Evolutionary conservation across 257 asterid species (phyloP).

Genomic region (Rhazya stricta): DNA sequence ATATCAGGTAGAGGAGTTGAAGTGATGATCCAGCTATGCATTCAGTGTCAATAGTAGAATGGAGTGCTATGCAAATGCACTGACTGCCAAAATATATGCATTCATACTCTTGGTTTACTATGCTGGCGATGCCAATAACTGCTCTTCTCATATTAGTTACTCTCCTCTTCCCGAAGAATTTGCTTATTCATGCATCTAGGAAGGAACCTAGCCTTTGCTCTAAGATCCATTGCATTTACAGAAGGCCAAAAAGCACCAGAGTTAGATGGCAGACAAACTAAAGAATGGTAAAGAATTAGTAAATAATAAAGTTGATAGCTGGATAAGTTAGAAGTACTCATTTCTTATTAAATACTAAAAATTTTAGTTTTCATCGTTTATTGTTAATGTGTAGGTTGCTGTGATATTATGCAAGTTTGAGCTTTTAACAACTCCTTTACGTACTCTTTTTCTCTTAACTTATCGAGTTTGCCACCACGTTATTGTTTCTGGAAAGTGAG

Average conservation of each 20-base stretch:
- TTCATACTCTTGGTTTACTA: too few species aligned
- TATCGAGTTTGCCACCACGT: not conserved
- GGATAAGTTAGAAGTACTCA: not conserved
- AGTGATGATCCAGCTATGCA: not conserved
- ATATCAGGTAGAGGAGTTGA: not conserved
- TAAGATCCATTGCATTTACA: not conserved
- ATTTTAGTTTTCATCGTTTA: too few species aligned
- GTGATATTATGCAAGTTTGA: not conserved
- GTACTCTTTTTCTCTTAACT: not conserved
- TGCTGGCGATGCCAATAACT: not conserved
- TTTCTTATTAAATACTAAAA: too few species aligned
- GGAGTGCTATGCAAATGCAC: not conserved
- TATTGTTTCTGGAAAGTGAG: not conserved
- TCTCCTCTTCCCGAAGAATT: not conserved
- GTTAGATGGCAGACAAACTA: not conserved
- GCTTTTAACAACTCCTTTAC: not conserved
- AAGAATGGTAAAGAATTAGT: not conserved
- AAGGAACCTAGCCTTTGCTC: not conserved
- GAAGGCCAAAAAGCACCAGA: not conserved
- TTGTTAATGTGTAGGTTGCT: too few species aligned
- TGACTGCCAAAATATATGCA: too few species aligned
- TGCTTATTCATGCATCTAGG: not conserved
- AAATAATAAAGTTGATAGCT: not conserved
- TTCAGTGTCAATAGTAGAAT: too few species aligned
- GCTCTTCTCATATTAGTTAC: not conserved